Evolutionary conservation across 148 eudicot species (phyloP), one percentile per base, ranked within the genome.

Genomic region (Silene uniflora): DNA sequence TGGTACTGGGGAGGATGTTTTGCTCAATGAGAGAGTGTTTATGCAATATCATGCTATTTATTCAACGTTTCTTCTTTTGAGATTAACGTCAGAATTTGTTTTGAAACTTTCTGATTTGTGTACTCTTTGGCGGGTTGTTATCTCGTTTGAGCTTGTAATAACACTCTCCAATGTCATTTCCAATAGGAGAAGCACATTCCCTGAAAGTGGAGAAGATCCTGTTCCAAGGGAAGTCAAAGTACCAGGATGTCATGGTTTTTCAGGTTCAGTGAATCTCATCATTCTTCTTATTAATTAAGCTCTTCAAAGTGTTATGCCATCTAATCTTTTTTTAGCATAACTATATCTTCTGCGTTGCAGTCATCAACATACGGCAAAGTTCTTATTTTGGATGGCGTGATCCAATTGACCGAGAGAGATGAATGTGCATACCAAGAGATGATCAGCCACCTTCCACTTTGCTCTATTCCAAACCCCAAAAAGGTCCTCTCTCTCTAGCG

Each of bases 381-480:
- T 82, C 93, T 94, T 79, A 86, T 91, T 69, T 83, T 95, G 84
- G 98, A 95, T 84, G 98, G 97, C 11, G 96, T 92, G 12, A 95
- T 95, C 81, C 98, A 92, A 85, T 88, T 92, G 77, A 94, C 98
- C 10, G 98, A 94, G 87, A 89, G 97, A 80, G 98, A 94, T 80
- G 98, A 94, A 78, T 92, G 93, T 78, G 97, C 98, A 35, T 95
- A 95, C 78, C 98, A 95, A 82, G 97, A 95, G 82, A 95, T 95
- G 97, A 92, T 95, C 39, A 75, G 86, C 73, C 97, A 92, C 68
- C 92, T 95, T 73, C 99, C 99, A 27, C 97, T 95, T 59, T 87
- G 90, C 84, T 95, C 99, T 60, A 95, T 92, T 78, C 87, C 97
- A 21, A 89, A 90, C 83, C 98, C 98, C 46, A 91, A 91, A 79